Percentiles rank a stretch among this genome's conserved stretches.
Conservation (phyloP, 2,329 filamentous ascomycete genomes). For the Paecilomyces formosus region DNA sequence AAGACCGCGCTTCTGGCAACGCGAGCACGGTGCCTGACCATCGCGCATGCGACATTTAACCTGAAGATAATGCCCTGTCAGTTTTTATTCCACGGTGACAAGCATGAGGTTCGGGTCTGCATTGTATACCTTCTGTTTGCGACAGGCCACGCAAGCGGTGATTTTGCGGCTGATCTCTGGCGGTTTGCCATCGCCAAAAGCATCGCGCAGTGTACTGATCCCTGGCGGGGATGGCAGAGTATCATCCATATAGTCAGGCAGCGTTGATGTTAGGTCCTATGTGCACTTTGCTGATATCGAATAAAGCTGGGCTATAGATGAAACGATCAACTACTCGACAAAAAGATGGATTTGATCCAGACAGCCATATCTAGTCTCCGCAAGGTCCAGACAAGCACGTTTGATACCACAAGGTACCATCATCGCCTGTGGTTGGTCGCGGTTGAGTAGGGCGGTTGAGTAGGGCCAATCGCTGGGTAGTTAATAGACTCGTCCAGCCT, state of each 20-base stretch:
- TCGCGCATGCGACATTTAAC: conserved; percentile 37
- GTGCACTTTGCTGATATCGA: too few relatives aligned
- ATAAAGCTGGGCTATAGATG: too few relatives aligned
- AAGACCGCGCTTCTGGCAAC: conserved; percentile 34
- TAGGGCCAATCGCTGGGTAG: neutral
- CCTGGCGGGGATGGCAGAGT: conserved; percentile 6
- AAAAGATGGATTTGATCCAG: too few relatives aligned
- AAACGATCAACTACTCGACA: too few relatives aligned
- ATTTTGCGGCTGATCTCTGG: conserved; percentile 26
- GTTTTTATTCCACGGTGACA: neutral
- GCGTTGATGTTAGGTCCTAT: too few relatives aligned
- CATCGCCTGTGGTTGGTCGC: neutral
- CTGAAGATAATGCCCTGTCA: conserved; percentile 6
- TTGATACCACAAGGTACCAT: conserved; percentile 3
- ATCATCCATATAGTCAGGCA: conserved; percentile 2
- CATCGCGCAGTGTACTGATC: conserved; percentile 20
- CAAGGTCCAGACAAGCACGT: neutral
- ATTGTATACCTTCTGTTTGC: conserved; percentile 15
- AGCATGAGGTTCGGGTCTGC: conserved; percentile 6
- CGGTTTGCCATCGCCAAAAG: conserved; percentile 26
- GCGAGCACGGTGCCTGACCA: conserved; percentile 28
- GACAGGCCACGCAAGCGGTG: conserved; percentile 19
- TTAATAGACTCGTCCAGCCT: too few relatives aligned
- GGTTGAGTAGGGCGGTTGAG: too few relatives aligned
- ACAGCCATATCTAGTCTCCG: too few relatives aligned